These are phyloP conservation scores for Takakia lepidozioides DNA, from an alignment of 225 moss, liverwort and hornwort genomes.

Conservation along the genomic window DNA sequence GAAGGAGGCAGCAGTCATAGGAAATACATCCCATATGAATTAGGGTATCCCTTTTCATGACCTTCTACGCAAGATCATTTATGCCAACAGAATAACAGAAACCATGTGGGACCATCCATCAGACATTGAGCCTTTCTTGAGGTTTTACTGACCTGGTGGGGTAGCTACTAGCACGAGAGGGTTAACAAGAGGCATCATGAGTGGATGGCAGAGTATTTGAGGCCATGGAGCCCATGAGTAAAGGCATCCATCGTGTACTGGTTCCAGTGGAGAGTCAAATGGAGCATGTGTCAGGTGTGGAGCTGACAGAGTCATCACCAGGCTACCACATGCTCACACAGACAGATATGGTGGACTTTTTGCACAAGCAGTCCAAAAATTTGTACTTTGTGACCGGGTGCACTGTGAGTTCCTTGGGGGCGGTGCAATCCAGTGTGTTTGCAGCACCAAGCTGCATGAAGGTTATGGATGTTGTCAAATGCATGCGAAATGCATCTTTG, in stretches of 20 bases:
- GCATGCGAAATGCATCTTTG: constrained; percentile 59
- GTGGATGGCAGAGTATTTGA: constrained; percentile 73
- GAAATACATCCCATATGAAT: too few relatives aligned
- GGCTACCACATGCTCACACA: constrained; percentile 93
- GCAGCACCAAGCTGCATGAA: constrained; percentile 80
- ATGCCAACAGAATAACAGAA: too few relatives aligned
- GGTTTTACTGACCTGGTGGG: too few relatives aligned
- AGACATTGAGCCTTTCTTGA: too few relatives aligned
- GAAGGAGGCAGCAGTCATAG: too few relatives aligned
- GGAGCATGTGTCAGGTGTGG: constrained; percentile 40
- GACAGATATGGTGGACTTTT: constrained; percentile 76
- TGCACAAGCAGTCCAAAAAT: constrained; percentile 44
- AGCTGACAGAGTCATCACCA: constrained; percentile 52
- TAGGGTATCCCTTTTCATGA: too few relatives aligned
- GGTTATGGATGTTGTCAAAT: constrained; percentile 74
- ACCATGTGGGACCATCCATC: too few relatives aligned
- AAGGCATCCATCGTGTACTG: constrained; percentile 71
- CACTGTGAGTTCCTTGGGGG: constrained; percentile 57
- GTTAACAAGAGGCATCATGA: too few relatives aligned
- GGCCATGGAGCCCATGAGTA: constrained; percentile 86
- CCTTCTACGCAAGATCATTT: too few relatives aligned
- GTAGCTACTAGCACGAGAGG: too few relatives aligned
- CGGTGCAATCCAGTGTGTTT: constrained; percentile 62
- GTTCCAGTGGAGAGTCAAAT: constrained; percentile 57
- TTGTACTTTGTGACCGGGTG: constrained; percentile 35